These are phyloP conservation scores for Pisolithus albus DNA, from an alignment of 768 basidiomycete genomes.

Conservation along the genomic window DNA sequence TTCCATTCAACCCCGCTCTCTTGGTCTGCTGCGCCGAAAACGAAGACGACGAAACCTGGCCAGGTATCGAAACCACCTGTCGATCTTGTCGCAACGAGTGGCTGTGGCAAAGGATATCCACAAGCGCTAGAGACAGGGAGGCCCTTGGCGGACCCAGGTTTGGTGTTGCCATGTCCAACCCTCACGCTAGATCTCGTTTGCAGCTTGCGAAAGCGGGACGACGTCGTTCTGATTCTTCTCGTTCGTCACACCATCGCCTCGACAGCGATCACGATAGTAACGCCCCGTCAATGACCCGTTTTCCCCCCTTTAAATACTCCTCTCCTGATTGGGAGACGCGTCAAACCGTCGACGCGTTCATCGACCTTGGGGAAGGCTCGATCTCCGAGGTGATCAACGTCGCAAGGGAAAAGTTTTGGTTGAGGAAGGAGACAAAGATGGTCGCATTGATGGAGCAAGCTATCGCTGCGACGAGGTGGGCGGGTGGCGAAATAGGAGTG, in stretches of 20 bases:
- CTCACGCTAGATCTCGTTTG: slow-evolving; percentile 1
- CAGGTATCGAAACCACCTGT: slow-evolving; percentile 60
- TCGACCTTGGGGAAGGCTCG: slow-evolving; percentile 67
- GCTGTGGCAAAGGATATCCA: slow-evolving; percentile 54
- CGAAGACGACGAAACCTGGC: slow-evolving; percentile 67
- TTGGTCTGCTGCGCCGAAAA: slow-evolving; percentile 55
- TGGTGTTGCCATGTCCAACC: slow-evolving; percentile 13
- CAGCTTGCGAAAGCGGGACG: too few species aligned
- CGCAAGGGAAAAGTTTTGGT: slow-evolving; percentile 68
- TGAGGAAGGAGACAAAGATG: slow-evolving; percentile 57
- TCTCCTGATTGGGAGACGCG: slow-evolving; percentile 60
- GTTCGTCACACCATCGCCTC: too few species aligned
- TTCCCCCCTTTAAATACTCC: slow-evolving; percentile 23
- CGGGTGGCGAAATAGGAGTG: slow-evolving; percentile 30
- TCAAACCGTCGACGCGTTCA: slow-evolving; percentile 60
- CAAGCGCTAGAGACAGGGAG: slow-evolving; percentile 44
- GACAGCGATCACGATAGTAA: too few species aligned
- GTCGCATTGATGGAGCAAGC: slow-evolving; percentile 62
- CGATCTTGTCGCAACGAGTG: slow-evolving; percentile 58
- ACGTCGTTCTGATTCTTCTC: too few species aligned
- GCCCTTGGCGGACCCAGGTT: slow-evolving; percentile 46
- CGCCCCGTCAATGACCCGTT: slow-evolving; percentile 5
- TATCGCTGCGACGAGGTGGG: slow-evolving; percentile 49
- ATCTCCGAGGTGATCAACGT: slow-evolving; percentile 53
- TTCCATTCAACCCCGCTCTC: slow-evolving; percentile 21